These are phyloP conservation scores for Tillandsia fasciculata DNA, from an alignment of 176 grass and related monocot species.

Conservation along the genomic window DNA sequence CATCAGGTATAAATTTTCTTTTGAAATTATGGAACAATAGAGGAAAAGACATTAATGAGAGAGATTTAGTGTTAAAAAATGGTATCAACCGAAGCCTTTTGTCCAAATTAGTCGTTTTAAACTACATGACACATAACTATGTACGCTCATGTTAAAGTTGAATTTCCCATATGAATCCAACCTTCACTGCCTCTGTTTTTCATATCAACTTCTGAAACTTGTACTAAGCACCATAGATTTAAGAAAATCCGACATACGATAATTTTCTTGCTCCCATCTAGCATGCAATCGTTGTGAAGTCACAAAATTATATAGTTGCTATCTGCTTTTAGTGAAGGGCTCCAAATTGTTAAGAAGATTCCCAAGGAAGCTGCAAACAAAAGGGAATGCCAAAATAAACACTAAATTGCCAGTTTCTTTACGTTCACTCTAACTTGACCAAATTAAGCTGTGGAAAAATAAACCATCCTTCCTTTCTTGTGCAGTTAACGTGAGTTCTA, in stretches of 20 bases:
- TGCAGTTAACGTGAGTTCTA: background rate
- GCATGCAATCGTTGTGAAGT: too few relatives aligned
- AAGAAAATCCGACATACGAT: too few relatives aligned
- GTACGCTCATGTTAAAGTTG: too few relatives aligned
- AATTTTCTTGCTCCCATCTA: too few relatives aligned
- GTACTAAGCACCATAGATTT: too few relatives aligned
- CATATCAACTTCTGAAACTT: background rate
- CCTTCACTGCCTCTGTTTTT: background rate
- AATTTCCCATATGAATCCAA: too few relatives aligned
- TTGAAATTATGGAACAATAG: too few relatives aligned
- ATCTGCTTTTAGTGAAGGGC: too few relatives aligned
- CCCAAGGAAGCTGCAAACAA: background rate
- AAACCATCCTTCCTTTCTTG: background rate
- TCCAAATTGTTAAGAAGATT: background rate
- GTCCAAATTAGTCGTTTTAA: background rate
- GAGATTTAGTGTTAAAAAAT: too few relatives aligned
- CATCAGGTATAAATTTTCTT: conserved; percentile 50
- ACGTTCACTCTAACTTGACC: background rate
- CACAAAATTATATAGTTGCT: too few relatives aligned
- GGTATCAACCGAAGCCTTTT: background rate
- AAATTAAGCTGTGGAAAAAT: conserved; percentile 2
- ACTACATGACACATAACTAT: background rate
- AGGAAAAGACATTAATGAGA: too few relatives aligned
- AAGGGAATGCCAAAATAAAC: background rate
- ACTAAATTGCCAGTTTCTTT: background rate